Evolutionary conservation across 2,329 filamentous ascomycete species (phyloP).

Genomic region (Paraphoma chrysanthemicola): DNA sequence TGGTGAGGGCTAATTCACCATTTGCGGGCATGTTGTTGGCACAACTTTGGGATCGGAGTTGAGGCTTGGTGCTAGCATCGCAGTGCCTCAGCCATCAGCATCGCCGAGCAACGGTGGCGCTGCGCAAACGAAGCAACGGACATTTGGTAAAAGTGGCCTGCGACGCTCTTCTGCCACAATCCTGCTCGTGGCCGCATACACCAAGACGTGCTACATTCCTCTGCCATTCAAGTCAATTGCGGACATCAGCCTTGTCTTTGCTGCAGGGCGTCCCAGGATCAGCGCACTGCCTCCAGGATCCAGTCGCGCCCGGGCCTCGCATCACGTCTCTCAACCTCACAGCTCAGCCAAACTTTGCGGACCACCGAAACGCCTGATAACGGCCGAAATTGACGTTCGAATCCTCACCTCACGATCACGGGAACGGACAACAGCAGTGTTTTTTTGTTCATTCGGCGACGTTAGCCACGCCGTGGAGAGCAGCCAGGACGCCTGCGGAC

Average conservation of each 20-base stretch:
- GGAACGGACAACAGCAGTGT: background rate
- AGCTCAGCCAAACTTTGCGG: constrained; percentile 17
- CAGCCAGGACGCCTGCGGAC: constrained; percentile 12
- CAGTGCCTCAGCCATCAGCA: background rate
- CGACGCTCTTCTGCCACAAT: too few relatives aligned
- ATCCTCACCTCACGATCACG: background rate
- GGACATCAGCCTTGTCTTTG: background rate
- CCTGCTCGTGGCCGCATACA: too few relatives aligned
- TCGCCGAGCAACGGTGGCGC: background rate
- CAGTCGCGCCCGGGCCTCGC: constrained; percentile 12
- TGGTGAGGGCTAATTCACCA: too few relatives aligned
- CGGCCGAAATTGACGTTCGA: background rate
- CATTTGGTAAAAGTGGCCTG: background rate
- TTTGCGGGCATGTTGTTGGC: too few relatives aligned
- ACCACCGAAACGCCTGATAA: constrained; percentile 10
- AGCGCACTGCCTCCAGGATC: constrained; percentile 23
- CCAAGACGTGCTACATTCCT: background rate
- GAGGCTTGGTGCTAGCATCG: background rate
- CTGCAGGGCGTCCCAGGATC: constrained; percentile 3
- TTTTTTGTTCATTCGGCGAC: background rate
- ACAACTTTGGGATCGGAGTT: background rate
- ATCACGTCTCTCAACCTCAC: constrained; percentile 9
- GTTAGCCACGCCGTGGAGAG: constrained; percentile 4
- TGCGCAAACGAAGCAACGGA: background rate
- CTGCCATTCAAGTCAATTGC: background rate